These are phyloP conservation scores for Mesembryanthemum crystallinum DNA, from an alignment of 148 eudicot species.

Conservation along the genomic window DNA sequence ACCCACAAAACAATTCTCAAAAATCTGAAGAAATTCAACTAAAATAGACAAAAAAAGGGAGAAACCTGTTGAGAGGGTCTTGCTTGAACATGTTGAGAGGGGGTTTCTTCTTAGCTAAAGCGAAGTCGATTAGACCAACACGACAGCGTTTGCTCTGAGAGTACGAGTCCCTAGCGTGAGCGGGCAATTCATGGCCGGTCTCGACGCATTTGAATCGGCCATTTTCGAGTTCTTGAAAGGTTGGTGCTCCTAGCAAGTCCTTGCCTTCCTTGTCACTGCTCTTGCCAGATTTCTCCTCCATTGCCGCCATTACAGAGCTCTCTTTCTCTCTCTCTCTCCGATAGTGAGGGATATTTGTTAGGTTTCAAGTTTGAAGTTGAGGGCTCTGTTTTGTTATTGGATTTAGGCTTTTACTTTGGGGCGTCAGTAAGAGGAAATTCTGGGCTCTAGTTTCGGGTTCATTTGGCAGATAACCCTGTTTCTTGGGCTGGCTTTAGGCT, in stretches of 20 bases:
- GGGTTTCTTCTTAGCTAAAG: slow-evolving; percentile 55
- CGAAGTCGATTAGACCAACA: slow-evolving; percentile 76
- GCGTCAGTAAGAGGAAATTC: too few relatives aligned
- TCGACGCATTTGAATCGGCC: slow-evolving; percentile 75
- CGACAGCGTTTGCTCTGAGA: slow-evolving; percentile 73
- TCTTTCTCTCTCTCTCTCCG: slow-evolving; percentile 2
- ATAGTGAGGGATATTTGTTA: too few relatives aligned
- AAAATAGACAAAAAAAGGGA: not conserved
- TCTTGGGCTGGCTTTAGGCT: too few relatives aligned
- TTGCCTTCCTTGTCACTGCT: slow-evolving; percentile 48
- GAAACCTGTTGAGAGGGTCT: slow-evolving; percentile 63
- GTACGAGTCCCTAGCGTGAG: slow-evolving; percentile 55
- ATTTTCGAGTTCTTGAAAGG: slow-evolving; percentile 61
- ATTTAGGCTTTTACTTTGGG: too few relatives aligned
- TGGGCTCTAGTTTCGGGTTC: too few relatives aligned
- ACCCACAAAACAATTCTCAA: not conserved
- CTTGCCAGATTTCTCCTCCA: slow-evolving; percentile 14
- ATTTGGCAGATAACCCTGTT: too few relatives aligned
- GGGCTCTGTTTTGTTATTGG: too few relatives aligned
- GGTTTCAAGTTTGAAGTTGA: too few relatives aligned
- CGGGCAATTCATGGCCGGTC: slow-evolving; percentile 82
- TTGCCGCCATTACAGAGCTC: slow-evolving; percentile 20
- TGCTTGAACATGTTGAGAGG: slow-evolving; percentile 82
- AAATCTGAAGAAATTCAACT: not conserved
- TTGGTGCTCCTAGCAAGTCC: slow-evolving; percentile 63